Evolutionary conservation across 257 asterid species (phyloP), one percentile per base, ranked within the genome.

Genomic region (Marsdenia floribunda): DNA sequence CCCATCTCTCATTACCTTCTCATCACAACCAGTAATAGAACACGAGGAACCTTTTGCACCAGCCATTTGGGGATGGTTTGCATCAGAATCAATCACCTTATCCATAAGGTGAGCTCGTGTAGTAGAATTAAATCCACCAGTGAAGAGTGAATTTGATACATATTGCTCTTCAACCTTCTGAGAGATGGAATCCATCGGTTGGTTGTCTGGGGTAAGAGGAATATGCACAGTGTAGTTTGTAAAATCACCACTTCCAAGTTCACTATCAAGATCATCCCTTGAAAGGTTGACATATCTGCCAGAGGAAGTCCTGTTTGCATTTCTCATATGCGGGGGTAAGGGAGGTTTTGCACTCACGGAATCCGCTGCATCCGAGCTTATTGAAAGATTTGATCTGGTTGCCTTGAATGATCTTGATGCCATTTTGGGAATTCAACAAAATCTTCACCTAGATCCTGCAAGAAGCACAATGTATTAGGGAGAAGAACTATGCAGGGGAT

Each of bases 81-180:
- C 79, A 75, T 89, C 96, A 0, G 97, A 90, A 29, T 93, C 98
- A 10, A 88, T 93, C 82, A 93, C 98, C 86, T 93, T 93, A 78
- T 93, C 97, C 98, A 93, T 93, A 80, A 91, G 76, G 79, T 93
- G 98, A 60, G 98, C 97, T 21, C 97, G 91, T 6, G 98, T 93
- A 2, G 86, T 90, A 38, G 91, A 87, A 78, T 93, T 90, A 65
- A 76, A 91, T 4, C 98, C 98, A 38, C 98, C 98, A 0, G 94
- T 93, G 63, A 93, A 93, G 80, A 93, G 68, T 47, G 98, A 93
- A 78, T 83, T 93, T 0, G 98, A 89, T 13, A 91, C 98, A 57
- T 91, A 93, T 74, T 88, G 97, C 77, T 93, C 98, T 83, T 93
- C 98, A 5, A 90, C 98, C 85, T 94, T 77, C 79, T 87, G 96